Base-by-base conservation (phyloP, 805 yeast species). In the Alloascoidea hylecoeti region DNA sequence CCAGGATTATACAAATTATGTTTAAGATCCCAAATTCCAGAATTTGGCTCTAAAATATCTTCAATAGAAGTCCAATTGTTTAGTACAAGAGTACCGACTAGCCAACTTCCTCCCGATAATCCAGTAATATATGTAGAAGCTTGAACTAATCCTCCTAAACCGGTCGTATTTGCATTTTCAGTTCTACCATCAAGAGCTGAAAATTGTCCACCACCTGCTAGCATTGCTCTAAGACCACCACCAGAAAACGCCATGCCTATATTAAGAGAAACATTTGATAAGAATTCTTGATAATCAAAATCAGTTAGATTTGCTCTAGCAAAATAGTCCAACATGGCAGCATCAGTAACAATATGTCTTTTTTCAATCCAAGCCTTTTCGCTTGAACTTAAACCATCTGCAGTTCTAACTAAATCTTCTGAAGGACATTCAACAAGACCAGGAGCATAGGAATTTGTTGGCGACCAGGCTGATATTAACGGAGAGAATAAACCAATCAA, bases 161-260 rank as follows among this genome's bases (percentile, higher is more conserved):
- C 78, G 3, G 62, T 62, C 15, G 53, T 60, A 2, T 73, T 62
- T 4, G 75, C 66, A 41, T 65, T 68, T 2, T 52, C 57, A 1
- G 89, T 75, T 46, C 92, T 61, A 45, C 71, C 71, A 52, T 84
- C 95, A 41, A 81, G 57, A 2, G 89, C 94, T 1, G 86, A 62
- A 14, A 83, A 57, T 49, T 74, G 72, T 27, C 95, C 95, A 3
- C 92, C 94, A 2, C 94, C 94, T 41, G 66, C 58, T 34, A 84
- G 56, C 83, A 85, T 81, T 27, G 95, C 92, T 44, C 95, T 65
- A 53, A 81, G 86, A 3, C 96, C 96, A 48, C 96, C 96, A 35
- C 96, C 96, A 14, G 84, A 73, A 46, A 77, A 74, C 4, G 85
- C 77, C 13, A 60, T 42, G 4, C 64, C 67, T 17, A 56, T 44